These are phyloP conservation scores for Quercus phellos DNA, from an alignment of 331 rosid genomes.

Conservation along the genomic window DNA sequence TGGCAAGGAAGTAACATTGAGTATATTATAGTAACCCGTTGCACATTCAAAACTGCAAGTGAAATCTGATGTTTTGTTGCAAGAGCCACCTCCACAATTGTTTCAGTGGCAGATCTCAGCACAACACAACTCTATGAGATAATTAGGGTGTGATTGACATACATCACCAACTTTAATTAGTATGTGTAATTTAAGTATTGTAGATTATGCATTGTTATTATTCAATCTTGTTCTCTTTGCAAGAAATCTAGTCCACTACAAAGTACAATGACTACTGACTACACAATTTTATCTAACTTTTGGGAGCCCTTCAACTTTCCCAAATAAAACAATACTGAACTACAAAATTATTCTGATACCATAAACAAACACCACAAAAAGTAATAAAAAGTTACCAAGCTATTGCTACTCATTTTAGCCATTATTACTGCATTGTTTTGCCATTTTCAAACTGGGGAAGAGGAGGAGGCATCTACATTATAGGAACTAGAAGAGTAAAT, in stretches of 20 bases:
- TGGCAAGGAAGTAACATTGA: constrained; percentile 60
- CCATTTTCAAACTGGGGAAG: too few relatives aligned
- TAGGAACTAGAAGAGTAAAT: too few relatives aligned
- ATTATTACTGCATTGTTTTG: too few relatives aligned
- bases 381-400: background rate
- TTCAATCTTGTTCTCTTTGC: background rate
- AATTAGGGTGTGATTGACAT: background rate
- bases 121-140: background rate
- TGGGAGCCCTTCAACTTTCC: background rate
- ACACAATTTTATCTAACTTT: too few relatives aligned
- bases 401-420: background rate
- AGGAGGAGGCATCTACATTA: too few relatives aligned
- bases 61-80: too few relatives aligned
- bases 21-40: constrained; percentile 36
- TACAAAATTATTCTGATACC: background rate
- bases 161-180: background rate
- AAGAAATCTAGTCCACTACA: background rate
- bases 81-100: too few relatives aligned
- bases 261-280: too few relatives aligned
- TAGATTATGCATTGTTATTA: background rate
- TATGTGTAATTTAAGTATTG: background rate
- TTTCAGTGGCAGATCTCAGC: background rate
- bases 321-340: background rate
- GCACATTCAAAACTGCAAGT: too few relatives aligned
- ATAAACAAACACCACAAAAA: background rate